Percentiles rank a stretch among this genome's conserved stretches.
Conservation (phyloP, 139 green algal genomes). For the Mesostigma viride region DNA sequence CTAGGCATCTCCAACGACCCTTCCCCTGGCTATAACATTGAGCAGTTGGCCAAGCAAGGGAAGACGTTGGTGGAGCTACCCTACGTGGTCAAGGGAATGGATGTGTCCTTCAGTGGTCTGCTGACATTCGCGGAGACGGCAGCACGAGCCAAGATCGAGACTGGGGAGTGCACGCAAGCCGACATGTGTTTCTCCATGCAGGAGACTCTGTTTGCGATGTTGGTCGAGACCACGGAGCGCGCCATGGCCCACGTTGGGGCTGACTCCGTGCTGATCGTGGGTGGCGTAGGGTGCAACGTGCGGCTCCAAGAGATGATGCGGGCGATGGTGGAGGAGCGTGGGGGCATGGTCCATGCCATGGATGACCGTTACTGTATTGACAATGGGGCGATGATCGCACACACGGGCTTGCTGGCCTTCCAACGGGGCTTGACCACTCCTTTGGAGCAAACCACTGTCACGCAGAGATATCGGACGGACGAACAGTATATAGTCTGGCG, state of each 20-base stretch:
- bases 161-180: constrained; percentile 48
- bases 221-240: constrained; percentile 86
- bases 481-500: constrained; percentile 61
- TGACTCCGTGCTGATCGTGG: constrained; percentile 75
- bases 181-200: constrained; percentile 77
- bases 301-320: constrained; percentile 76
- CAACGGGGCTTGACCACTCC: constrained; percentile 30
- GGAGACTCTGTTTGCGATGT: constrained; percentile 87
- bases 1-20: constrained; percentile 46
- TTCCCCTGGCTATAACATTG: constrained; percentile 82
- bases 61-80: constrained; percentile 65
- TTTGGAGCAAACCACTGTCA: constrained; percentile 54
- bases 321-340: constrained; percentile 49
- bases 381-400: constrained; percentile 92
- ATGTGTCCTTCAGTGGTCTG: constrained; percentile 80
- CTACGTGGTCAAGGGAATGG: constrained; percentile 90
- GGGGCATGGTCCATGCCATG: constrained; percentile 51
- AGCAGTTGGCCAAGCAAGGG: constrained; percentile 70
- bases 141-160: constrained; percentile 17
- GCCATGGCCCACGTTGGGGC: constrained; percentile 74
- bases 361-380: constrained; percentile 81
- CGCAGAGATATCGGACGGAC: constrained; percentile 73
- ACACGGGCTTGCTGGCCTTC: constrained; percentile 67
- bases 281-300: constrained; percentile 82
- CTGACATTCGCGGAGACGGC: constrained; percentile 54